phyloP scores from a whole-genome alignment of 2,329 filamentous ascomycete species.

The Microascus cirrosus region DNA sequence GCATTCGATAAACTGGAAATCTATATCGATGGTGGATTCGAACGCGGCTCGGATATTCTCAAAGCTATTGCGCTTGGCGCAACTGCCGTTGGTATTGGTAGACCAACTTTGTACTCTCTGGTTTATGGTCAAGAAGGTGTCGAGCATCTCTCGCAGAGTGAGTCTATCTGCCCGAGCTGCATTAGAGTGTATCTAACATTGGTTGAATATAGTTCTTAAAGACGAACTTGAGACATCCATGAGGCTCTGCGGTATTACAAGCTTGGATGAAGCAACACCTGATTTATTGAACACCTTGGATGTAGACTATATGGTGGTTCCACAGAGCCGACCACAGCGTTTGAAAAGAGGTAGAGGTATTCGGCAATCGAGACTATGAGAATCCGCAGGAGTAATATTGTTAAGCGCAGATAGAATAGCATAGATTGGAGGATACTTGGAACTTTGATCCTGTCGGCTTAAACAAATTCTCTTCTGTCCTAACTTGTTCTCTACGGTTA shows the following conservation, averaged over 20 bases:
- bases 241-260: background rate
- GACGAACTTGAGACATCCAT: background rate
- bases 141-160: constrained; percentile 14
- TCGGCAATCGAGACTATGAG: background rate
- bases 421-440: no score
- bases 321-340: no score
- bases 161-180: no score
- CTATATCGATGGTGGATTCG: constrained; percentile 28
- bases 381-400: no score
- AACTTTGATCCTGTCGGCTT: no score
- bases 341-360: no score
- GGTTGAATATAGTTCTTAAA: background rate
- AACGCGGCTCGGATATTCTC: constrained; percentile 28
- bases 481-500: no score
- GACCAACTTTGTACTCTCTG: constrained; percentile 30
- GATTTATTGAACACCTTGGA: background rate
- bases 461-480: no score
- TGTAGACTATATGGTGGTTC: background rate
- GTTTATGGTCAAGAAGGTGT: constrained; percentile 32
- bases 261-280: background rate
- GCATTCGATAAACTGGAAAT: constrained; percentile 24
- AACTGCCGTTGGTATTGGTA: constrained; percentile 30
- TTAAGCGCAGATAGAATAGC: no score
- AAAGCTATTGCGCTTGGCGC: constrained; percentile 31
- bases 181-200: no score